Evolutionary conservation across 345 rosid genomes (phyloP).

Genomic region (Gossypium sturtianum): DNA sequence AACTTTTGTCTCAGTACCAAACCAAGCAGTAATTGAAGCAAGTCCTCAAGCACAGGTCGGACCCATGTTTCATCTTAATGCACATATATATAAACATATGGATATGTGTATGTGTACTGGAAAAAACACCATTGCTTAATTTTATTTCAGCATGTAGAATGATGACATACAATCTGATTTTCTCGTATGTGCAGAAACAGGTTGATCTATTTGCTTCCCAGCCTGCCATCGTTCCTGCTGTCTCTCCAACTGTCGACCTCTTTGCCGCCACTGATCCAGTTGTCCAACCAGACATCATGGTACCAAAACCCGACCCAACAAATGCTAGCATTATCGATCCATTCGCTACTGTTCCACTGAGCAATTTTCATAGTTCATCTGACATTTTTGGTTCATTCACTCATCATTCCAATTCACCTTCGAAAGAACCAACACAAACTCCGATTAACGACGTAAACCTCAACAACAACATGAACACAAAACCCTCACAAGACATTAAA

Average conservation of each 20-base stretch:
- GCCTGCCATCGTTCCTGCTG: constrained; percentile 39
- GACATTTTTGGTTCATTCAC: constrained; percentile 78
- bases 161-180: not conserved
- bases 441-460: constrained; percentile 29
- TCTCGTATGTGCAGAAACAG: constrained; percentile 30
- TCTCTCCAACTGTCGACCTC: constrained; percentile 52
- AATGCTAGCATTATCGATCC: constrained; percentile 56
- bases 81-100: too few species aligned
- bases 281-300: constrained; percentile 37
- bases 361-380: constrained; percentile 76
- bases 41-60: constrained; percentile 49
- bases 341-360: constrained; percentile 74
- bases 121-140: too few species aligned
- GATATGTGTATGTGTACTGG: too few species aligned
- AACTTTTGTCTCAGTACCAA: constrained; percentile 73
- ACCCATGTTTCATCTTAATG: constrained; percentile 26
- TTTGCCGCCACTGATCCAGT: constrained; percentile 51
- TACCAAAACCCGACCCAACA: constrained; percentile 30
- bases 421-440: constrained; percentile 41
- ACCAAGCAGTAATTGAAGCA: constrained; percentile 38
- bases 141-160: too few species aligned
- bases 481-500: constrained; percentile 34
- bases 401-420: constrained; percentile 43
- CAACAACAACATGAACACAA: constrained; percentile 34
- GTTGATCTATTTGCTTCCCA: constrained; percentile 43